Percentiles rank a stretch among this genome's conserved stretches.
Conservation (phyloP, 2,329 filamentous ascomycete genomes). For the Curvularia sp. region DNA sequence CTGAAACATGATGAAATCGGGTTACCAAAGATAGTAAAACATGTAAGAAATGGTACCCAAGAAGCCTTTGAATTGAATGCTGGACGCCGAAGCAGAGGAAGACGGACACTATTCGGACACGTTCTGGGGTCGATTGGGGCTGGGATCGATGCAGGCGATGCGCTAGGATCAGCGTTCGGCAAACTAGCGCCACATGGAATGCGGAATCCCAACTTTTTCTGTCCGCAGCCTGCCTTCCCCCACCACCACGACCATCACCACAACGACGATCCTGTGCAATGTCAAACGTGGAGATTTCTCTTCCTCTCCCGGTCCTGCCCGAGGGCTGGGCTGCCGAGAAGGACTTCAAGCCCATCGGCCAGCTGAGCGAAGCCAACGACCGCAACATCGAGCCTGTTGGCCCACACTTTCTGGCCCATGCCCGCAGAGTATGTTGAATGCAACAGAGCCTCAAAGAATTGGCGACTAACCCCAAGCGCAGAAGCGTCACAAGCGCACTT, state of each 20-base stretch:
- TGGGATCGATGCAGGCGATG: conserved; percentile 10
- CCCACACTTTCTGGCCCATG: conserved; percentile 96
- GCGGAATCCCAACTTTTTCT: conserved; percentile 20
- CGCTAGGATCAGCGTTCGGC: conserved; percentile 18
- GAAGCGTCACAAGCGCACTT: conserved; percentile 92
- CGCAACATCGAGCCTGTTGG: conserved; percentile 95
- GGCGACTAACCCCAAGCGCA: conserved; percentile 42
- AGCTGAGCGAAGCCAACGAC: conserved; percentile 77
- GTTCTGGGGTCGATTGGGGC: conserved; percentile 17
- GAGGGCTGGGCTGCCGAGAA: conserved; percentile 85
- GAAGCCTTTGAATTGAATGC: conserved; percentile 5
- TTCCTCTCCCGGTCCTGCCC: conserved; percentile 77
- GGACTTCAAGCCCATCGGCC: conserved; percentile 85
- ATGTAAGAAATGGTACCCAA: conserved; percentile 11
- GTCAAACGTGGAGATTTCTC: conserved; percentile 68
- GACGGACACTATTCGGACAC: conserved; percentile 15
- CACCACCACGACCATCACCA: conserved; percentile 16
- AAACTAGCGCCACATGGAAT: conserved; percentile 15
- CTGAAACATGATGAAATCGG: conserved; percentile 45
- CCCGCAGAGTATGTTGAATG: conserved; percentile 73
- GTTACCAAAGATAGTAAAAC: conserved; percentile 21
- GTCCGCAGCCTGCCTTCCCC: conserved; percentile 3
- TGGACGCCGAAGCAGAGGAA: conserved; percentile 1
- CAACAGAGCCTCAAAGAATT: background rate
- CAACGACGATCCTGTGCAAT: conserved; percentile 55